Base-by-base conservation (phyloP, 164 flowering plant species). In the Sedum album region DNA sequence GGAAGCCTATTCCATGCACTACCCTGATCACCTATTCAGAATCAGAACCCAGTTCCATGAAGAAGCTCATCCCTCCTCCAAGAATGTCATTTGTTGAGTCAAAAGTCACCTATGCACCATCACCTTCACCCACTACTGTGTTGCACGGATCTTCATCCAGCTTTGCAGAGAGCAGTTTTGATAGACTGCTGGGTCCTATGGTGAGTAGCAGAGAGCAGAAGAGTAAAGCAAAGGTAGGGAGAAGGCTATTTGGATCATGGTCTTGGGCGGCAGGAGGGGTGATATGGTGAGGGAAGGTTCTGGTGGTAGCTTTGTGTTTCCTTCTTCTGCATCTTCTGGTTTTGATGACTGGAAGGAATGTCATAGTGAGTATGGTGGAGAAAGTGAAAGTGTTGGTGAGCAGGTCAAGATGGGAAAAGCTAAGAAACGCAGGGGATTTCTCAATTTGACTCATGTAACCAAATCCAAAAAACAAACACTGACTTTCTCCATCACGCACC, bases 21-120 rank as follows among this genome's bases (percentile, higher is more conserved):
- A 23, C 57, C 26, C 21, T 51, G 57, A 51, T 51, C 26, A 25
- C 57, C 28, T 51, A 20, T 10, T 0, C 57, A 51, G 10, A 51
- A 51, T 0, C 57, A 51, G 10, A 51, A 51, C 28, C 57, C 57
- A 46, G 15, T 46, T 46, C n/a, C 4, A 3, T 46, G 38, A 35
- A 35, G 51, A 17, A 46, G 51, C 57, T 51, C 57, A 51, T 51
- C 57, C 57, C 57, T 7, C 57, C 57, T 51, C 57, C 57, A 51
- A 51, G 57, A 51, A 51, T 46, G 51, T 46, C 51, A 46, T 46
- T 20, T 15, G n/a, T 17, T 46, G 51, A 46, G n/a, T 17, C n/a
- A 15, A 46, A 17, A 46, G n/a, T 23, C 10, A 51, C 57, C 25
- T n/a, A 51, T 11, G 21, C 57, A 51, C 57, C 57, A n/a, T 51